Evolutionary conservation across 202 grass and related monocot species (phyloP).

Genomic region (Panicum virgatum): DNA sequence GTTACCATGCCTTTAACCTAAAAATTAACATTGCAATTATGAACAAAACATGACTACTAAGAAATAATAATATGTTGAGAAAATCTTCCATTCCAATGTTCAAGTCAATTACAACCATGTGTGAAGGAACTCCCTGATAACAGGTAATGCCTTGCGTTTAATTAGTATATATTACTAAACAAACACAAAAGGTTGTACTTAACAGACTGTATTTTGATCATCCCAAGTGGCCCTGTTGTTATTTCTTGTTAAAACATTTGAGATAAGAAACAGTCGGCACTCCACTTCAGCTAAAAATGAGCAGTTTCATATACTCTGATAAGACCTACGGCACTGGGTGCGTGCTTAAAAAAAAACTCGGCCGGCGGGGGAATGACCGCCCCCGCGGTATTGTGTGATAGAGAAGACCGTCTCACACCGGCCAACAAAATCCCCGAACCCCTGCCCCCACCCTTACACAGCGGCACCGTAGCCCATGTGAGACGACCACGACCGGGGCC

Average conservation of each 20-base stretch:
- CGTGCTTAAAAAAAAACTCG: no score
- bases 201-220: background rate
- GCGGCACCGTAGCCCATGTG: no score
- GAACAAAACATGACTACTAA: constrained; percentile 13
- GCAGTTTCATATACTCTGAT: background rate
- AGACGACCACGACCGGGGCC: no score
- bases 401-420: no score
- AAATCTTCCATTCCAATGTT: constrained; percentile 9
- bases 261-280: background rate
- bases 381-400: no score
- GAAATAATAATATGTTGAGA: background rate
- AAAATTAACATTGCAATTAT: constrained; percentile 34
- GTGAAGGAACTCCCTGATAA: background rate
- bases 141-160: constrained; percentile 10
- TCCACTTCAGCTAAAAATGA: background rate
- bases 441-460: no score
- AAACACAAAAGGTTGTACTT: background rate
- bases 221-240: background rate
- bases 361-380: no score
- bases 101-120: background rate
- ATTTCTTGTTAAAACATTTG: background rate
- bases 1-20: constrained; percentile 97
- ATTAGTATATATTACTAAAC: background rate
- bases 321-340: no score
- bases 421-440: no score